Percentiles rank a stretch among this genome's conserved stretches.
Evolutionary conservation across 805 yeast genomes (phyloP).

Genomic region (Candida railenensis): DNA sequence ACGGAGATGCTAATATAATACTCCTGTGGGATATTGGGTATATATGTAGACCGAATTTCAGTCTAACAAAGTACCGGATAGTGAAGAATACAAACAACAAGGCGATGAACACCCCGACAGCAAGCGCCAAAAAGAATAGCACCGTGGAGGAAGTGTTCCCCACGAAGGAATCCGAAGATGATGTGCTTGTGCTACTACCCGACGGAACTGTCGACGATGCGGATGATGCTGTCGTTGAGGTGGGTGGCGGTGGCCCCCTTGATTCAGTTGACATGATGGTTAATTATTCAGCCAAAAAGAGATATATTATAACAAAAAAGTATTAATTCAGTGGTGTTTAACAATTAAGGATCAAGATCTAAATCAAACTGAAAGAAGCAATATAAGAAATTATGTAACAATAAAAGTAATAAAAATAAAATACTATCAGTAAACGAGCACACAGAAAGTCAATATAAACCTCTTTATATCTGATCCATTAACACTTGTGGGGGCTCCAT

Average conservation of each 20-base stretch:
- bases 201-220: neutral
- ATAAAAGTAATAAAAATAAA: neutral
- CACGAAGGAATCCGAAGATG: slow-evolving; percentile 24
- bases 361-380: neutral
- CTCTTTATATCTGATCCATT: too few species aligned
- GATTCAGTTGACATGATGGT: too few species aligned
- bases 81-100: slow-evolving; percentile 58
- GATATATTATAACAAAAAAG: too few species aligned
- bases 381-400: neutral
- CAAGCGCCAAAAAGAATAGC: slow-evolving; percentile 60
- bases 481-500: too few species aligned
- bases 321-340: too few species aligned
- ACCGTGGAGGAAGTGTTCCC: slow-evolving; percentile 61
- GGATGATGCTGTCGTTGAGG: neutral
- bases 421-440: too few species aligned
- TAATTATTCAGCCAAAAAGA: too few species aligned
- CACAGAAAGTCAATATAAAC: too few species aligned
- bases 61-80: slow-evolving; percentile 55
- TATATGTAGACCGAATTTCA: slow-evolving; percentile 54
- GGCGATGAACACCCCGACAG: slow-evolving; percentile 61
- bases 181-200: neutral
- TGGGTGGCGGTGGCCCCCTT: too few species aligned
- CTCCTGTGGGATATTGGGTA: slow-evolving; percentile 33
- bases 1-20: slow-evolving; percentile 14
- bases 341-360: neutral